Evolutionary conservation across 2,329 filamentous ascomycete species (phyloP).

Genomic region (Ophiocordyceps camponoti-saundersi): DNA sequence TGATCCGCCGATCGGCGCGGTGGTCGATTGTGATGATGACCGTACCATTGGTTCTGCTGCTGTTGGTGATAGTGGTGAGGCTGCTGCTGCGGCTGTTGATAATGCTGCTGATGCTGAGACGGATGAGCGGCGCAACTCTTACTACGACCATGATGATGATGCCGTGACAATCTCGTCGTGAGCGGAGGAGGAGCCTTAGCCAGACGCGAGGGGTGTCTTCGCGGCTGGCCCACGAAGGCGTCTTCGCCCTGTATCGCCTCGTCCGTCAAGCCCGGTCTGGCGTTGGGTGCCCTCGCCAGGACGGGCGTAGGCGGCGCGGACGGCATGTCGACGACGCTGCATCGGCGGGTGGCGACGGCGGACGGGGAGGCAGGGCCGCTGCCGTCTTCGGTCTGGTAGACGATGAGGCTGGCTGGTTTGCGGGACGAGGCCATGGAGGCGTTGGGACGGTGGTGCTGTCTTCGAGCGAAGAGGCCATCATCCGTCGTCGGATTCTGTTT

Average conservation of each 20-base stretch:
- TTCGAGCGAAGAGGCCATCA: too few relatives aligned
- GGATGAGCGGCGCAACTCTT: conserved; percentile 11
- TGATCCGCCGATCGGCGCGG: conserved; percentile 17
- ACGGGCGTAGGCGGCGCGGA: conserved; percentile 26
- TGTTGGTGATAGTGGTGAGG: too few relatives aligned
- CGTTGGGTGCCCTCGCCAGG: conserved; percentile 42
- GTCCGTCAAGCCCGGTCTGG: conserved; percentile 45
- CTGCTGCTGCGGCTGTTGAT: too few relatives aligned
- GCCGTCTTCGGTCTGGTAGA: conserved; percentile 23
- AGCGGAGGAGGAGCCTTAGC: conserved; percentile 29
- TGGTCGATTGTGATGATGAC: conserved; percentile 1
- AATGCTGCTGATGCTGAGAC: too few relatives aligned
- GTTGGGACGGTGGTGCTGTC: conserved; percentile 11
- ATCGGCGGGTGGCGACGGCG: conserved; percentile 1
- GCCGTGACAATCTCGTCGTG: conserved; percentile 12
- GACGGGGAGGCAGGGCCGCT: background rate
- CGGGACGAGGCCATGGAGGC: conserved; percentile 17
- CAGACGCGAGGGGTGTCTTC: conserved; percentile 34
- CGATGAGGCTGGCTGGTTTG: conserved; percentile 35
- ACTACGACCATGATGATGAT: conserved; percentile 14
- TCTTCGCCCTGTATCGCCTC: conserved; percentile 42
- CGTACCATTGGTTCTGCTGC: conserved; percentile 19
- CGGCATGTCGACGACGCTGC: conserved; percentile 24
- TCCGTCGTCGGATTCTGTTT: too few relatives aligned
- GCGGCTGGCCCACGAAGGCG: conserved; percentile 35